A percentile compares a stretch with the other conserved stretches of the same genome.
These are phyloP conservation scores for Aureobasidium sp. DNA, from an alignment of 2,329 filamentous ascomycete genomes.

Conservation along the genomic window DNA sequence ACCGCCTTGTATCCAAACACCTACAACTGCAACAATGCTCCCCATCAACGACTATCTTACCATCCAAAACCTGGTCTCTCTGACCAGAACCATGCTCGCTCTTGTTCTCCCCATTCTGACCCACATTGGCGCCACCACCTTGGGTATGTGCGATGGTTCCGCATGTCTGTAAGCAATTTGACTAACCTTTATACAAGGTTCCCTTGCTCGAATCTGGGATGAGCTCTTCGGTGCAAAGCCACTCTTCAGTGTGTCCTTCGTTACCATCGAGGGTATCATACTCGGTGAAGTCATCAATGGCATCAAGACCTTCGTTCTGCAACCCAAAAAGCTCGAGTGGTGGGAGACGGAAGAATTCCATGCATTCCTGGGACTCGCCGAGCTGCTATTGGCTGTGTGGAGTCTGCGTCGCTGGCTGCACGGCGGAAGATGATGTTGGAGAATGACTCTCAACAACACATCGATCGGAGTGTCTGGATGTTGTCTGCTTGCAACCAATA, in stretches of 20 bases:
- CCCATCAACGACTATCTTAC: background rate
- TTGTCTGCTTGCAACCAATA: background rate
- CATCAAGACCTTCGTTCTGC: background rate
- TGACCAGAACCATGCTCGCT: background rate
- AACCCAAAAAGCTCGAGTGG: background rate
- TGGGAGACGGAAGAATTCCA: background rate
- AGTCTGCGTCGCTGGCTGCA: background rate
- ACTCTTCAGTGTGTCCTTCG: background rate
- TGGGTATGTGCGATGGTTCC: background rate
- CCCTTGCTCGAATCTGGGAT: background rate
- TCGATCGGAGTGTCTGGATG: background rate
- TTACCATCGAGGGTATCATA: background rate
- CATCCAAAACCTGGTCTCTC: background rate
- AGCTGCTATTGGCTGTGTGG: background rate
- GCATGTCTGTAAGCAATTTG: background rate
- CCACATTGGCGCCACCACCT: background rate
- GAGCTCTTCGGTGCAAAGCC: background rate
- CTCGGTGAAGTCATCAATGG: background rate
- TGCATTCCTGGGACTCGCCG: background rate
- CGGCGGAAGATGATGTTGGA: background rate
- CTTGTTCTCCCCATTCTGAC: background rate
- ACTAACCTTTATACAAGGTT: background rate
- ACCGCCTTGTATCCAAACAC: background rate
- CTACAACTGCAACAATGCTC: background rate
- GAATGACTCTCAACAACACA: background rate